Evolutionary conservation across 2,329 filamentous ascomycete genomes (phyloP), one percentile per base, ranked within the genome.

Genomic region (Ascochyta clinopodiicola): DNA sequence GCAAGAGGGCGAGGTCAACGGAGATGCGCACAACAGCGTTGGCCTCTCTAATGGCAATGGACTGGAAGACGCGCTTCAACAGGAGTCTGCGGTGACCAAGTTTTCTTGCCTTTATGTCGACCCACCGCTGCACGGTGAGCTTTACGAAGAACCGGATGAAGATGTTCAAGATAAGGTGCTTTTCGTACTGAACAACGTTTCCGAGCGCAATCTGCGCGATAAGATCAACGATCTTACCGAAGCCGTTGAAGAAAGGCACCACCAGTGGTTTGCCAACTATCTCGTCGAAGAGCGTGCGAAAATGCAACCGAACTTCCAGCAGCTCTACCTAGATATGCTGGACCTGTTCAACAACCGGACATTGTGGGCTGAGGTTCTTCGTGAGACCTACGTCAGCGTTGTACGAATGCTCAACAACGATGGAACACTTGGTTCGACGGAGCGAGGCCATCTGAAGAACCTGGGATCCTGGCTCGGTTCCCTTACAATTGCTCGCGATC

Each of bases 171-270:
- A 96, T 74, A 96, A 92, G 74, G 92, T 99, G 35, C 87, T 96
- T 64, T 99, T 99, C 68, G 90, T 96, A 24, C 82, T 99, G 55
- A 99, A 99, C 81, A 99, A 99, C 66, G 88, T 99, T 47, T 98
- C 95, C 0, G 89, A 95, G 65, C 87, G 89, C 37, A 98, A 96
- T 39, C 81, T 99, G 17, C 87, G 91, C 47, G 84, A 88, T 36
- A 97, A 97, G 77, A 88, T 94, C 68, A 83, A 84, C 48, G 92
- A 97, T 63, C 84, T 99, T 34, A 88, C 86, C 44, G 88, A 91
- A 35, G 86, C 90, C 39, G 79, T 99, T 43, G 87, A 92, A 45
- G 86, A 89, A 48, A 87, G 88, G 63, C 89, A 97, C 73, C 90
- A 96, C 68, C 92, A 96, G 71, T 99, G 95, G 95, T 99, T 99